A percentile compares a stretch with the other conserved stretches of the same genome.
Evolutionary conservation across 2,329 filamentous ascomycete species (phyloP).

Genomic region (Aspergillus costaricaensis): DNA sequence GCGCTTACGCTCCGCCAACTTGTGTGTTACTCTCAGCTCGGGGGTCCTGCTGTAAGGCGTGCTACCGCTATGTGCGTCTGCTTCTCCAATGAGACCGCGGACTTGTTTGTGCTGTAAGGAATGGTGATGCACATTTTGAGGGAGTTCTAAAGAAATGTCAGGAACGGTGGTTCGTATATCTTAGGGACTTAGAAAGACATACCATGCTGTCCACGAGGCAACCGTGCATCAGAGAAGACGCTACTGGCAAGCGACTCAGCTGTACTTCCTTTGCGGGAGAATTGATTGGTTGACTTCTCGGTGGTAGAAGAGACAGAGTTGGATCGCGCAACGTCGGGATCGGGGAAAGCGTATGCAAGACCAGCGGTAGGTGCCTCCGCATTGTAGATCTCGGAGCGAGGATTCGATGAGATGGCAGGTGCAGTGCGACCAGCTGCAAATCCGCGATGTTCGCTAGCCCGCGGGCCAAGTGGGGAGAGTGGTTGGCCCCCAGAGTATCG

Average conservation of each 20-base stretch:
- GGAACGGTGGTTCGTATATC: neutral
- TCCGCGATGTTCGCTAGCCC: slow-evolving; percentile 42
- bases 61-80: slow-evolving; percentile 43
- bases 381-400: slow-evolving; percentile 52
- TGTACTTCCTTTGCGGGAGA: slow-evolving; percentile 49
- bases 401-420: slow-evolving; percentile 52
- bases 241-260: slow-evolving; percentile 51
- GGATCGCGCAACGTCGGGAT: slow-evolving; percentile 47
- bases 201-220: slow-evolving; percentile 53
- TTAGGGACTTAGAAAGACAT: slow-evolving; percentile 20
- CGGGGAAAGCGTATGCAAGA: slow-evolving; percentile 54
- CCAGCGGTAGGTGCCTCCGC: slow-evolving; percentile 52
- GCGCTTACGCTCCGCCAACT: slow-evolving; percentile 53
- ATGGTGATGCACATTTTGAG: slow-evolving; percentile 51
- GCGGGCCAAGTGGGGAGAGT: slow-evolving; percentile 45
- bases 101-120: slow-evolving; percentile 52
- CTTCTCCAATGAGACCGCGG: slow-evolving; percentile 49
- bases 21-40: slow-evolving; percentile 53
- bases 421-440: slow-evolving; percentile 51
- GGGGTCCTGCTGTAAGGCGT: slow-evolving; percentile 54
- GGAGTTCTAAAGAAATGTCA: slow-evolving; percentile 40
- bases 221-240: slow-evolving; percentile 48
- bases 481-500: slow-evolving; percentile 44
- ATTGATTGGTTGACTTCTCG: slow-evolving; percentile 36
- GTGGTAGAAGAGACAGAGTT: slow-evolving; percentile 39